phyloP scores from a whole-genome alignment of 2,329 filamentous ascomycete genomes.

The Hypocrella siamensis region DNA sequence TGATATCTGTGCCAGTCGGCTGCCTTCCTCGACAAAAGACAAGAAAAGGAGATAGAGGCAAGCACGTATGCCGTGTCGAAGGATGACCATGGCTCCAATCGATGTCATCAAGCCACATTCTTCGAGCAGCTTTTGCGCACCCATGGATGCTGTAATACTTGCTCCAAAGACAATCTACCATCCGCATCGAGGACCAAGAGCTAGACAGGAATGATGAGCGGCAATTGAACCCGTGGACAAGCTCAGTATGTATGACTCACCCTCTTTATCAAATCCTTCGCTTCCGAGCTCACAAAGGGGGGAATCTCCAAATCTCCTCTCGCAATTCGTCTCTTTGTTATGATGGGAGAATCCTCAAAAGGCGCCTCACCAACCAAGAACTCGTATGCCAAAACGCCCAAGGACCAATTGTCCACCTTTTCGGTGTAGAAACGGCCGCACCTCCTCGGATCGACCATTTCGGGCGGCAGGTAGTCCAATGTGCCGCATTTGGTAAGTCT shows the following conservation, averaged over 20 bases:
- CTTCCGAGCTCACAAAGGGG: constrained; percentile 6
- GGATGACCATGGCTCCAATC: too few species aligned
- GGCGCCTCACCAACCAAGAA: constrained; percentile 10
- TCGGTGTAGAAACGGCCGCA: constrained; percentile 4
- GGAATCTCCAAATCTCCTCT: constrained; percentile 9
- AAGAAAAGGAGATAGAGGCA: too few species aligned
- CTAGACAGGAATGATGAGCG: background rate
- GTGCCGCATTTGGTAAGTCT: constrained; percentile 12
- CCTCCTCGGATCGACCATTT: constrained; percentile 8
- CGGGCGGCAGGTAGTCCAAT: constrained; percentile 13
- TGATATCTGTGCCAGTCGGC: too few species aligned
- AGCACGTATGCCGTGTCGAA: too few species aligned
- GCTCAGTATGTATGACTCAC: constrained; percentile 3
- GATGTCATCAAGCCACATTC: too few species aligned
- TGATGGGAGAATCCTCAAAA: constrained; percentile 8
- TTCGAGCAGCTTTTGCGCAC: background rate
- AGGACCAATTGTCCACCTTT: constrained; percentile 9
- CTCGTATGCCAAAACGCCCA: constrained; percentile 12
- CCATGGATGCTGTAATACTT: background rate
- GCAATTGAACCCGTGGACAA: background rate
- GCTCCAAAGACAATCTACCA: background rate
- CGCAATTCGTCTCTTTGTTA: constrained; percentile 8
- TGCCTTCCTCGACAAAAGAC: too few species aligned
- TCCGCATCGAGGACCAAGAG: background rate
- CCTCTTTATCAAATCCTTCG: constrained; percentile 6